Evolutionary conservation across 2,329 filamentous ascomycete species (phyloP), one percentile per base, ranked within the genome.

Genomic region (Trichothecium roseum): DNA sequence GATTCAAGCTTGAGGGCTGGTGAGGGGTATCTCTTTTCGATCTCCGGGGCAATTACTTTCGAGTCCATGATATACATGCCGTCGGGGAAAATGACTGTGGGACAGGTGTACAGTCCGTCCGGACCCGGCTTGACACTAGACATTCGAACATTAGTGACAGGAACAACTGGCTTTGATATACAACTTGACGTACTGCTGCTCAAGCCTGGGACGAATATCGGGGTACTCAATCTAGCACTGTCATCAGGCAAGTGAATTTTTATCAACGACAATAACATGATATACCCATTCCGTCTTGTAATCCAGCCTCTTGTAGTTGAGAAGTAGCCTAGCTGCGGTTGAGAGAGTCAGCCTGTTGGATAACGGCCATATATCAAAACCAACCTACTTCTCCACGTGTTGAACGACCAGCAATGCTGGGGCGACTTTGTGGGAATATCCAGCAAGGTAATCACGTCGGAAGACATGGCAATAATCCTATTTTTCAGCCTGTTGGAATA

Each of bases 11-110:
- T 66, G 2, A 82, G 50, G 0, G 71, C 60, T 0, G 78, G 78
- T 16, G 61, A 53, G 0, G 80, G 79, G 42, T 81, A 62, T 1
- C 58, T 55, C 36, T 64, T 56, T 47, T 85, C 79, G 24, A 86
- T 62, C 14, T 62, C 62, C 12, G 56, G 44, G 12, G 71, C 75
- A 42, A 86, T 85, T 30, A 57, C 56, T 41, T 57, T 60, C 2
- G 75, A 81, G 49, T 85, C 78, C 71, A 78, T 81, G 8, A 80
- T 44, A 46, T 72, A 78, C 1, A 51, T 68, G 14, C 72, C 74
- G 32, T 77, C 67, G 0, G 68, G 62, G 31, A 78, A 62, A 13
- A 54, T 60, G 42, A 80, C 59, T 2, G 72, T 60, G 0, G 79
- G 79, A 37, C 68, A 67, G 10, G 66, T 72, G 53, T 75, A 79